Percentiles rank a stretch among this genome's conserved stretches.
These are phyloP conservation scores for Dothistroma pini DNA, from an alignment of 2,329 filamentous ascomycete species.

Conservation along the genomic window DNA sequence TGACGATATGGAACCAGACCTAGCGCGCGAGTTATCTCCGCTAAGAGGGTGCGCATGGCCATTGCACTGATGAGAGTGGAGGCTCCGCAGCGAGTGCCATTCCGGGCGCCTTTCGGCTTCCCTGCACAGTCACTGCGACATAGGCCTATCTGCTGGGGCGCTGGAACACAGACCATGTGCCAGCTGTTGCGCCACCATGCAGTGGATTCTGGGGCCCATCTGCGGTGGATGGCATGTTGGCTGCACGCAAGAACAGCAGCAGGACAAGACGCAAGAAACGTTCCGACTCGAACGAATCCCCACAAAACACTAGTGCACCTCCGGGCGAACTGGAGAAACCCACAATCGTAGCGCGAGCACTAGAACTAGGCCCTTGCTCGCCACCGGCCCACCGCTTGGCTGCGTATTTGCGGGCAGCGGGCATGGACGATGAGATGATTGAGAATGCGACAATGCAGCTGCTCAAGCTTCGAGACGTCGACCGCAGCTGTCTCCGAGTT, in stretches of 20 bases:
- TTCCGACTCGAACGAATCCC: background rate
- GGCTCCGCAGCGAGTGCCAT: conserved; percentile 6
- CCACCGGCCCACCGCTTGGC: background rate
- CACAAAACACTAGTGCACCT: background rate
- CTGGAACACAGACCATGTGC: background rate
- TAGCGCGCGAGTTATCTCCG: conserved; percentile 24
- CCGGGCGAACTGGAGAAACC: background rate
- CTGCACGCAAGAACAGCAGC: background rate
- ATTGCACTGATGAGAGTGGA: conserved; percentile 2
- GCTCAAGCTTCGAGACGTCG: background rate
- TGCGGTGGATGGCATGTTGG: background rate
- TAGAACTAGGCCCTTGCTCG: background rate
- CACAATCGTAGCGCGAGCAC: background rate
- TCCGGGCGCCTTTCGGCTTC: conserved; percentile 9
- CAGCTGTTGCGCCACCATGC: background rate
- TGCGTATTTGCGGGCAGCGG: background rate
- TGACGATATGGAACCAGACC: conserved; percentile 17
- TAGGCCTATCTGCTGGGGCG: background rate
- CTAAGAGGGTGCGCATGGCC: conserved; percentile 7
- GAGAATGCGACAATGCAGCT: background rate
- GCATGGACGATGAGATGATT: background rate
- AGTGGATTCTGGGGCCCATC: background rate
- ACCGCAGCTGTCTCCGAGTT: background rate
- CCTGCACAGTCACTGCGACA: conserved; percentile 4
- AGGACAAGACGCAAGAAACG: background rate